These are phyloP conservation scores for Cordyceps pruinosa DNA, from an alignment of 2,329 filamentous ascomycete species.

Conservation along the genomic window DNA sequence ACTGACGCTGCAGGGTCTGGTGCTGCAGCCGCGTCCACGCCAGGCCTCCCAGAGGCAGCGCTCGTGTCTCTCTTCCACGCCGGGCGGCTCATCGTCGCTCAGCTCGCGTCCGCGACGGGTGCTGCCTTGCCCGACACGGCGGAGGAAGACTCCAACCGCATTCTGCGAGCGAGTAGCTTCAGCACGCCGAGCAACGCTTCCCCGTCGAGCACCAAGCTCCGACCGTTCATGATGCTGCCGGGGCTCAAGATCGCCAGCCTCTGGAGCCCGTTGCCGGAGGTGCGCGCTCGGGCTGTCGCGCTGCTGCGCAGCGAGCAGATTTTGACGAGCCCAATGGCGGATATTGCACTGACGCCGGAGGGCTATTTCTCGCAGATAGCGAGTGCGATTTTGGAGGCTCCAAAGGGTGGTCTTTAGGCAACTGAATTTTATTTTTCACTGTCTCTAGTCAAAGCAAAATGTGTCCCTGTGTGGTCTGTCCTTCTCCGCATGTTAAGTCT, in stretches of 20 bases:
- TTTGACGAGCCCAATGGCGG: neutral
- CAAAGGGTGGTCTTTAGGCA: no score
- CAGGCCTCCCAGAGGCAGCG: neutral
- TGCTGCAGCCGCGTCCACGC: neutral
- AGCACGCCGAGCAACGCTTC: neutral
- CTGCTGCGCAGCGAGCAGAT: neutral
- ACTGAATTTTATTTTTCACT: neutral
- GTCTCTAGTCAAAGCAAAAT: neutral
- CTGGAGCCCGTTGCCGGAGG: neutral
- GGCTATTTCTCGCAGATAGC: neutral
- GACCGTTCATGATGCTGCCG: slow-evolving; percentile 2
- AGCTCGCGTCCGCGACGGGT: neutral
- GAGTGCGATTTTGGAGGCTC: neutral
- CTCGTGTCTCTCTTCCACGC: slow-evolving; percentile 4
- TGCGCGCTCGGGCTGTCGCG: neutral
- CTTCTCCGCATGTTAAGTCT: no score
- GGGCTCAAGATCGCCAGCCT: slow-evolving; percentile 6
- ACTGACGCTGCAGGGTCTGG: no score
- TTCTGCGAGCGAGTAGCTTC: neutral
- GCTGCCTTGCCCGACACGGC: neutral
- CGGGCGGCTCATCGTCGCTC: neutral
- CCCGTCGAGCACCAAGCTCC: neutral
- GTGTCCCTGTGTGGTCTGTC: no score
- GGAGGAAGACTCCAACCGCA: neutral
- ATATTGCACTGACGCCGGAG: neutral